Evolutionary conservation across 2,329 filamentous ascomycete species (phyloP).

Genomic region (Curvularia spicifera): DNA sequence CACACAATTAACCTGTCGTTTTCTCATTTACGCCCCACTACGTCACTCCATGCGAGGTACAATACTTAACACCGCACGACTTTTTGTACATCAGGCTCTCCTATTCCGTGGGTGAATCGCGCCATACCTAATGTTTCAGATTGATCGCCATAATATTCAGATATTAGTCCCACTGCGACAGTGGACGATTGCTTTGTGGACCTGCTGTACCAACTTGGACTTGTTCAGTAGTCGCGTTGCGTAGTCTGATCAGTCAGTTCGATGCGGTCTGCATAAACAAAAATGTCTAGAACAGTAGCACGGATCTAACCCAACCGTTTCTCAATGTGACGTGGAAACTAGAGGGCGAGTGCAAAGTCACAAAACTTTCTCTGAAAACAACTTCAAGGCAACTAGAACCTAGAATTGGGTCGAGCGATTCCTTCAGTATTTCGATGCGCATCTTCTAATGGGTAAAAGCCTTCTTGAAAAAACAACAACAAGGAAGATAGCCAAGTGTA

Average conservation of each 20-base stretch:
- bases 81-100: background rate
- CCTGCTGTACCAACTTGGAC: background rate
- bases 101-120: background rate
- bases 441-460: too few relatives aligned
- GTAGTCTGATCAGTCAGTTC: too few relatives aligned
- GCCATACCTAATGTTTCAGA: background rate
- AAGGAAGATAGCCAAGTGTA: background rate
- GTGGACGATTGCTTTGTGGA: background rate
- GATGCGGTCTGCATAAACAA: too few relatives aligned
- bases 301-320: too few relatives aligned
- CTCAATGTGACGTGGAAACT: too few relatives aligned
- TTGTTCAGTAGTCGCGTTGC: too few relatives aligned
- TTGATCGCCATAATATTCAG: background rate
- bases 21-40: background rate
- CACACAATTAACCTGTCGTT: background rate
- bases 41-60: background rate
- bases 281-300: too few relatives aligned
- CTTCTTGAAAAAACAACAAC: background rate
- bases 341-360: background rate
- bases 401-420: too few relatives aligned
- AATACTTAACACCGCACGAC: background rate
- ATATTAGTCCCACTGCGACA: background rate
- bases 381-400: background rate
- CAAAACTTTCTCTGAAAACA: background rate
- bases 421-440: too few relatives aligned